Conservation (phyloP, 2,329 filamentous ascomycete genomes). For the Pseudogymnoascus sp. region DNA sequence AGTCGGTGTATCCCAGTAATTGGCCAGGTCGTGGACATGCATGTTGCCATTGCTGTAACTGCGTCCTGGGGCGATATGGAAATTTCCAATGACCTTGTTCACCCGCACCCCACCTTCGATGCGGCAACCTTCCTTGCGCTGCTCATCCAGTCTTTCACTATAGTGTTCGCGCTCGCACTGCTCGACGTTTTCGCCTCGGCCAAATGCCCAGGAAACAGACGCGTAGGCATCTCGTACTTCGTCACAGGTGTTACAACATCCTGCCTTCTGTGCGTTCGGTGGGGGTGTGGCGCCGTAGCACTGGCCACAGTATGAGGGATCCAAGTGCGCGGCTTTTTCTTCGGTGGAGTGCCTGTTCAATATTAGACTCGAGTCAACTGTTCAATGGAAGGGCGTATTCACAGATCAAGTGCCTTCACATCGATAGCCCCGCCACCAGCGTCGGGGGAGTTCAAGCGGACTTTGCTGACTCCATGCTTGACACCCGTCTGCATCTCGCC, state of each 20-base stretch:
- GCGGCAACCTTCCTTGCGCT: constrained; percentile 86
- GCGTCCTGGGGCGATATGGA: constrained; percentile 93
- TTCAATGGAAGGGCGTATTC: constrained; percentile 29
- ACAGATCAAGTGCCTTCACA: constrained; percentile 58
- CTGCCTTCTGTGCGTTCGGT: constrained; percentile 60
- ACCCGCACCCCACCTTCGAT: constrained; percentile 87
- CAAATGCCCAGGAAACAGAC: constrained; percentile 83
- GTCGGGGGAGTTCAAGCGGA: constrained; percentile 61
- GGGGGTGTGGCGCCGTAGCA: constrained; percentile 84
- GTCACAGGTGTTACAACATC: constrained; percentile 95
- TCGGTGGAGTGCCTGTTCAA: constrained; percentile 53
- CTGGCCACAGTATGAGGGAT: constrained; percentile 83
- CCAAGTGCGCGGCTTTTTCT: constrained; percentile 66
- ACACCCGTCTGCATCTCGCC: constrained; percentile 95
- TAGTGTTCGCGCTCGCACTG: constrained; percentile 96
- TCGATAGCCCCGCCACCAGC: constrained; percentile 74
- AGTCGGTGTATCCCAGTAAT: constrained; percentile 68
- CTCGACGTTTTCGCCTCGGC: constrained; percentile 82
- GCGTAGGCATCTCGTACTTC: constrained; percentile 96
- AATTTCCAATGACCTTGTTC: constrained; percentile 98
- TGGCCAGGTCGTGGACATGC: constrained; percentile 95
- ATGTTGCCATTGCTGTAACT: constrained; percentile 95
- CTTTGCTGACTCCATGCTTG: constrained; percentile 85
- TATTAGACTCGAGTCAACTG: constrained; percentile 11
- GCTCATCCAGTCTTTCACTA: constrained; percentile 74